Base-by-base conservation (phyloP, 1,284 basidiomycete genomes). In the Cronartium ribicola region DNA sequence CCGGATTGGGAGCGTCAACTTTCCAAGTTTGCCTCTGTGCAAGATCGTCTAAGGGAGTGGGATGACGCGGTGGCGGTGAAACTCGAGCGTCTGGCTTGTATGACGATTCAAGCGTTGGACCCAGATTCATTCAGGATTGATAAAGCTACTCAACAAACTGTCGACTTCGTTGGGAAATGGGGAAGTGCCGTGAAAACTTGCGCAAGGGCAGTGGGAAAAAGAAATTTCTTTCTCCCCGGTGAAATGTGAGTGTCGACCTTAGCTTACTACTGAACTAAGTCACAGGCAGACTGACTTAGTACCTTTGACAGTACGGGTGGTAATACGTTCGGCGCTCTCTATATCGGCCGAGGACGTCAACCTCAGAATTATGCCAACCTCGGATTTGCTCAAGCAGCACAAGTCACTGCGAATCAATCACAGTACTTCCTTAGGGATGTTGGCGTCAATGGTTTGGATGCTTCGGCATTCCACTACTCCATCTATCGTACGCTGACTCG, bases 111-210 rank as follows among this genome's bases (percentile, higher is more conserved):
- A 70, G 89, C 91, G 0, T 86, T 94, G 62, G 92, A 94, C 80
- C 85, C 94, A 77, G 92, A 95, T 80, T 92, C 88, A 75, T 93
- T 95, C 80, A 92, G 92, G 83, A 88, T 95, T 83, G 92, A 94
- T 82, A 95, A 95, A 82, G 87, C 92, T 37, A 94, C 91, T 0
- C 92, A 95, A 81, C 87, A 94, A 76, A 91, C 91, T 2, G 87
- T 94, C 8, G 88, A 89, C 76, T 90, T 89, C 1, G 84, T 94
- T 64, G 85, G 90, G 6, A 79, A 84, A 0, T 94, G 92, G 92
- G 84, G 90, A 0, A 83, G 87, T 0, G 83, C 85, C 62, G 90
- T 90, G 0, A 85, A 91, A 68, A 83, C 84, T 10, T 94, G 92
- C 80, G 92, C 92, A 0, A 79, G 81, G 1, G 82, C 84, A 0